A percentile compares a stretch with the other conserved stretches of the same genome.
phyloP scores from a whole-genome alignment of 352 stramenopile species.

The Phytophthora sansomeana region DNA sequence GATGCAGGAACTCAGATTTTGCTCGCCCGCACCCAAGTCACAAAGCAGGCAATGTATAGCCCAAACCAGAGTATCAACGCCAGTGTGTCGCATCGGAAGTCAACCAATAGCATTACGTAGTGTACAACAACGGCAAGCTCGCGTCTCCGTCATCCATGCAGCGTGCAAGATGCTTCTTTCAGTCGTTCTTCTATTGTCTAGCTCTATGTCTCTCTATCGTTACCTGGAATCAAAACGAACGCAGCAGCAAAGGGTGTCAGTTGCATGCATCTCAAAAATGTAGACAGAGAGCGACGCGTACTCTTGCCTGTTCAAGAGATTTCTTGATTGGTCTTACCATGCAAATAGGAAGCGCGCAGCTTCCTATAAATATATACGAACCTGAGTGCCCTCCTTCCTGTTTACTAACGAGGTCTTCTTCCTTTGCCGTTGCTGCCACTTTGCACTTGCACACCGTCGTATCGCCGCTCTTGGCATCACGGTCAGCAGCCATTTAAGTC shows the following conservation, averaged over 20 bases:
- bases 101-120: conserved; percentile 43
- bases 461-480: conserved; percentile 24
- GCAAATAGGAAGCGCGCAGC: conserved; percentile 41
- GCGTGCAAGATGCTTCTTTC: conserved; percentile 11
- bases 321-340: conserved; percentile 55
- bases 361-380: conserved; percentile 72
- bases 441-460: conserved; percentile 6
- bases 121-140: conserved; percentile 35
- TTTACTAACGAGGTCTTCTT: conserved; percentile 40
- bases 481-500: conserved; percentile 43
- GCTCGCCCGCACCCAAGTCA: conserved; percentile 6
- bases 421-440: conserved; percentile 3
- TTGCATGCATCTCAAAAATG: conserved; percentile 12
- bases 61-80: conserved; percentile 10
- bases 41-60: conserved; percentile 13
- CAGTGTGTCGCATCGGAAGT: conserved; percentile 23
- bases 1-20: conserved; percentile 19
- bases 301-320: conserved; percentile 32
- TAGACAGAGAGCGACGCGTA: conserved; percentile 10
- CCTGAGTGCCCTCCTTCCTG: conserved; percentile 39
- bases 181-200: conserved; percentile 38
- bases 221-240: conserved; percentile 20
- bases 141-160: conserved; percentile 13
- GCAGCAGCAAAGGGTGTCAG: conserved; percentile 25
- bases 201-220: conserved; percentile 39